Percentiles rank a stretch among this genome's conserved stretches.
Conservation (phyloP, 768 basidiomycete species). For the Omphalotus guepiniiformis region DNA sequence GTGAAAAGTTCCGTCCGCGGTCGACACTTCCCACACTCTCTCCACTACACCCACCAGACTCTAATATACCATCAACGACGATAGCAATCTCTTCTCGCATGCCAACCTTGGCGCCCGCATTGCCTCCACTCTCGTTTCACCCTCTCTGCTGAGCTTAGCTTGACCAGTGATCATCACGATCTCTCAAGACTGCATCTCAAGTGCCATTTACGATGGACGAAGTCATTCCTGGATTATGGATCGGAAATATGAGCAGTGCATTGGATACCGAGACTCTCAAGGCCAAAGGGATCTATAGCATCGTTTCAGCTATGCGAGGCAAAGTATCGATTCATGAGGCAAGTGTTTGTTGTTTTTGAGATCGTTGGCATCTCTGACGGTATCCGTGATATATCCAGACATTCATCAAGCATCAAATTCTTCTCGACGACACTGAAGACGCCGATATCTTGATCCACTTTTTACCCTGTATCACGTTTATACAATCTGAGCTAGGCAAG, state of each 20-base stretch:
- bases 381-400: constrained; percentile 49
- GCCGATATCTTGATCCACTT: constrained; percentile 79
- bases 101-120: too few species aligned
- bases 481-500: constrained; percentile 72
- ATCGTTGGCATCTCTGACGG: background rate
- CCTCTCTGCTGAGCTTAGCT: too few species aligned
- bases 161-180: too few species aligned
- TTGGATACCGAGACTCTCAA: constrained; percentile 57
- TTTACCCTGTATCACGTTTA: constrained; percentile 77
- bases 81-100: too few species aligned
- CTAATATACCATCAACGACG: too few species aligned
- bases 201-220: constrained; percentile 86
- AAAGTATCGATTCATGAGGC: constrained; percentile 65
- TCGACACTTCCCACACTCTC: too few species aligned
- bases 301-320: constrained; percentile 71
- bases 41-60: too few species aligned
- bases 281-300: constrained; percentile 69
- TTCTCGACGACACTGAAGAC: constrained; percentile 70
- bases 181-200: too few species aligned
- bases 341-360: constrained; percentile 13
- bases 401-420: constrained; percentile 75
- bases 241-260: constrained; percentile 76
- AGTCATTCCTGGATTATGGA: constrained; percentile 76
- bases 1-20: too few species aligned
- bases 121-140: too few species aligned